A percentile compares a stretch with the other conserved stretches of the same genome.
These are phyloP conservation scores for Fusarium sp. DNA, from an alignment of 2,329 filamentous ascomycete genomes.

Conservation along the genomic window DNA sequence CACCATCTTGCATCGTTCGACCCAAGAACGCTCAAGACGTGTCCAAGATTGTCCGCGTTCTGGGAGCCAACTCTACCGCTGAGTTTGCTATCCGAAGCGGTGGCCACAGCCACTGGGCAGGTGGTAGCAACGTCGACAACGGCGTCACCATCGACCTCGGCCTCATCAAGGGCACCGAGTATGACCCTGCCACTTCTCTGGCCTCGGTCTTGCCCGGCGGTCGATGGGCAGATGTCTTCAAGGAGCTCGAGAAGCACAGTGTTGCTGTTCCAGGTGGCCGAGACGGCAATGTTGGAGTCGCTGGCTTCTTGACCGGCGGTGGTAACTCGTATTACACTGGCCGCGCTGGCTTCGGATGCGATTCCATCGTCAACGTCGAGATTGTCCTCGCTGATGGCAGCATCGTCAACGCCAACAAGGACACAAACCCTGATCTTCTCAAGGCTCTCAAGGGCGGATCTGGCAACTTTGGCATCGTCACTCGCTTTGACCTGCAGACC, in stretches of 20 bases:
- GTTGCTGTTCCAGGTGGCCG: conserved; percentile 59
- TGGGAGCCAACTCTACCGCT: conserved; percentile 29
- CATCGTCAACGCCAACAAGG: conserved; percentile 54
- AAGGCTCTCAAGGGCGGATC: conserved; percentile 59
- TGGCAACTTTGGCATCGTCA: conserved; percentile 57
- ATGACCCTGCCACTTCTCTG: conserved; percentile 27
- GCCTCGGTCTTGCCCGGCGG: conserved; percentile 53
- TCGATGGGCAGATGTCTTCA: conserved; percentile 53
- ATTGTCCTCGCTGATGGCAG: conserved; percentile 56
- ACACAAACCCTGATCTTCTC: conserved; percentile 55
- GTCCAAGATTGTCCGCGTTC: conserved; percentile 30
- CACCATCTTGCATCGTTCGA: conserved; percentile 44
- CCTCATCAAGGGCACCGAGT: conserved; percentile 45
- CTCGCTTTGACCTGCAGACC: conserved; percentile 41
- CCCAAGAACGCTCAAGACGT: conserved; percentile 41
- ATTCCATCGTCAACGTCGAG: conserved; percentile 54
- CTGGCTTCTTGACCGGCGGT: conserved; percentile 44
- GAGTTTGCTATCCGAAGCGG: conserved; percentile 47
- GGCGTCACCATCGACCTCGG: conserved; percentile 46
- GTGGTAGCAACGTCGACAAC: conserved; percentile 42
- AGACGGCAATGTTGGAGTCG: conserved; percentile 47
- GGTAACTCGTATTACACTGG: conserved; percentile 45
- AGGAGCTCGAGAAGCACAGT: conserved; percentile 45
- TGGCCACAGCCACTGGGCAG: conserved; percentile 48
- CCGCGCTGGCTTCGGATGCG: conserved; percentile 54